Percentiles rank a stretch among this genome's conserved stretches.
phyloP scores from a whole-genome alignment of 805 yeast species.

The Hemisphaericaspora nanyangensis region DNA sequence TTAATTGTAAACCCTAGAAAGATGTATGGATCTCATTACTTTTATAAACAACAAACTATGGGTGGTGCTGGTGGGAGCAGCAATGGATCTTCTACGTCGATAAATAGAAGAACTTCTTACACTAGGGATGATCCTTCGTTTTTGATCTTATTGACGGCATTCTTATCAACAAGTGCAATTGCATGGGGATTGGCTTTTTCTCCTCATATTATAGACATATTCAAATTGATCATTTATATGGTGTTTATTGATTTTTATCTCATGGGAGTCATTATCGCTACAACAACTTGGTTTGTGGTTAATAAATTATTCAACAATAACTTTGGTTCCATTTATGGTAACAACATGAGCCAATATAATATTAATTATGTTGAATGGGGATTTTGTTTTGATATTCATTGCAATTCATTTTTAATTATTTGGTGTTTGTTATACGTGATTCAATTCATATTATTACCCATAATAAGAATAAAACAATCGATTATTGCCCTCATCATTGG shows the following conservation, averaged over 20 bases:
- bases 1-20: conserved; percentile 71
- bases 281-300: conserved; percentile 69
- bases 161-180: conserved; percentile 69
- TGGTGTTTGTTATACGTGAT: conserved; percentile 74
- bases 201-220: conserved; percentile 55
- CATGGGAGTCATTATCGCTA: conserved; percentile 65
- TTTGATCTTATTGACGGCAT: conserved; percentile 62
- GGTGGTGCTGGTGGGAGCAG: conserved; percentile 19
- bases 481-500: conserved; percentile 66
- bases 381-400: conserved; percentile 90
- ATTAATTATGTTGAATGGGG: conserved; percentile 75
- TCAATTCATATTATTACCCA: conserved; percentile 72
- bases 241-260: conserved; percentile 78
- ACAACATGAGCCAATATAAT: conserved; percentile 16
- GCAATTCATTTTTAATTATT: conserved; percentile 79
- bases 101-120: too few species aligned
- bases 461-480: conserved; percentile 61
- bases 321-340: conserved; percentile 17
- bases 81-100: conserved; percentile 44
- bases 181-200: conserved; percentile 89
- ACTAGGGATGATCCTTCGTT: conserved; percentile 93
- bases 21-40: conserved; percentile 74
- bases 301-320: conserved; percentile 54
- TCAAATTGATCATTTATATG: conserved; percentile 74
- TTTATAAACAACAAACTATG: conserved; percentile 59